Evolutionary conservation across 805 yeast genomes (phyloP), one percentile per base, ranked within the genome.

Genomic region (Metschnikowia proteae): DNA sequence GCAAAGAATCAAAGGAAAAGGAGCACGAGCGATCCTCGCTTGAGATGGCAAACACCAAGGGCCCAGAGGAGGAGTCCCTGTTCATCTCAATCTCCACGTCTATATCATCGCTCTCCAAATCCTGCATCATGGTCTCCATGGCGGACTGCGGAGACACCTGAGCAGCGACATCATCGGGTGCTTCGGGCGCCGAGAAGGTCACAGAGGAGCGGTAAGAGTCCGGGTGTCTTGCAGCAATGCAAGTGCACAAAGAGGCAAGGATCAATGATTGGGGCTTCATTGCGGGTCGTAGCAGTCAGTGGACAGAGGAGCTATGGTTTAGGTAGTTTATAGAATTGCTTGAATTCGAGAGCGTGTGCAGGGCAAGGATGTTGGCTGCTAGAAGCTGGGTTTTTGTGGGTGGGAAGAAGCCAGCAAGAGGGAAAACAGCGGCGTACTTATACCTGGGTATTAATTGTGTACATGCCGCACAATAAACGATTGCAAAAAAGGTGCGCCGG

Each of bases 1-100:
- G 31, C 10, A 26, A 11, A 7, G 45, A 42, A 10, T 42, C 45
- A 29, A 42, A 42, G 27, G 45, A 32, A 31, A 42, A 42, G 10
- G 45, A 42, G 31, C 45, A 42, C 38, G 38, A 33, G 26, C 33
- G 45, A 38, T 42, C 45, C 7, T 27, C 45, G 22, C 32, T 42
- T 38, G 38, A 33, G 31, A 42, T 42, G 32, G 37, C 22, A 17
- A 42, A 42, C 9, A 42, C 32, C 45, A 42, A 42, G 31, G 45
- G 45, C 13, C 45, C 45, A 6, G 34, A 30, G 43, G 10, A n/a
- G 29, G 36, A 17, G 28, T 40, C 35, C 29, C 25, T 30, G 29
- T 31, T 23, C 36, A 40, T 23, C 17, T 40, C 43, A 17, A 40
- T 30, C 23, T 40, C 29, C 43, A 40, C 36, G 28, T 40, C 43